Evolutionary conservation across 2,329 filamentous ascomycete species (phyloP).

Genomic region (Diaporthe helianthi): DNA sequence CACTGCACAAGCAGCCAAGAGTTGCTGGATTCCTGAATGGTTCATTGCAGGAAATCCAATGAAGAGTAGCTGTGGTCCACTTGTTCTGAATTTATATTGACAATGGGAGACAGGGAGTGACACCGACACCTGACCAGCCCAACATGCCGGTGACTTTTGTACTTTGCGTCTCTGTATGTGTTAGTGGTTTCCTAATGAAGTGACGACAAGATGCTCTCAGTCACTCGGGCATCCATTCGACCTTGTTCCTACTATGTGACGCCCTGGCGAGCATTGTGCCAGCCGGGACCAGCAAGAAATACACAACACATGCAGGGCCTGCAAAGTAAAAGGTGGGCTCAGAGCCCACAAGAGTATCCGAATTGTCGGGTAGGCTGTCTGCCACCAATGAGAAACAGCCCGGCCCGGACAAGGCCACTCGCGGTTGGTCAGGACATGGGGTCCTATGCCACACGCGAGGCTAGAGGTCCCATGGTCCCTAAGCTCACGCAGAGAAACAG

Average conservation of each 20-base stretch:
- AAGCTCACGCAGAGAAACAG: neutral
- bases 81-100: neutral
- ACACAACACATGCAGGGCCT: neutral
- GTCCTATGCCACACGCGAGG: constrained; percentile 12
- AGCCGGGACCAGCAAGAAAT: too few relatives aligned
- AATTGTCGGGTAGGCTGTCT: neutral
- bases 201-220: neutral
- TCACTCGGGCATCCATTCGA: neutral
- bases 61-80: neutral
- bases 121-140: neutral
- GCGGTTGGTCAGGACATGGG: neutral
- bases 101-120: neutral
- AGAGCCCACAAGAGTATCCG: neutral
- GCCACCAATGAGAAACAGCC: constrained; percentile 10
- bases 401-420: neutral
- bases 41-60: too few relatives aligned
- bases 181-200: neutral
- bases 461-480: neutral
- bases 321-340: neutral
- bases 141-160: too few relatives aligned
- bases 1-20: neutral
- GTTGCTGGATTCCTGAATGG: neutral
- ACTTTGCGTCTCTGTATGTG: neutral
- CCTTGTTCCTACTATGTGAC: neutral
- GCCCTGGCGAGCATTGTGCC: neutral